Percentiles rank a stretch among this genome's conserved stretches.
Conservation (phyloP, 1,284 basidiomycete species). For the Crocinoboletus sp. region DNA sequence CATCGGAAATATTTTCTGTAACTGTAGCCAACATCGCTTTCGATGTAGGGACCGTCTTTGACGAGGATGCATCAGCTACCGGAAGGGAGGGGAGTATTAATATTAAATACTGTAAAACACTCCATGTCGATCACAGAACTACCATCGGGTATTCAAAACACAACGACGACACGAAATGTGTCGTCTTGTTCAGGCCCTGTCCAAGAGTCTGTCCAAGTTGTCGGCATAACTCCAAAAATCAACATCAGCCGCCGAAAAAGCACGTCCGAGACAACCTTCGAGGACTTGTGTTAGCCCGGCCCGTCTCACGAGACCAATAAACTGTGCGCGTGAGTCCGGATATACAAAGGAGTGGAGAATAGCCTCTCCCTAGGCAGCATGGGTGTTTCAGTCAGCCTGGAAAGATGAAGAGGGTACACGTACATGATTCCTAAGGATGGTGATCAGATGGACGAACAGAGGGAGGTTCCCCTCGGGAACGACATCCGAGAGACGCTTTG, state of each 20-base stretch:
- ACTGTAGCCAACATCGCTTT: not conserved
- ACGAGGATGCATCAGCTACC: not conserved
- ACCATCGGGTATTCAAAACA: too few relatives aligned
- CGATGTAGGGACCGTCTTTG: conserved; percentile 7
- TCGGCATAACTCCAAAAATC: conserved; percentile 53
- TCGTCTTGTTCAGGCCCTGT: conserved; percentile 1
- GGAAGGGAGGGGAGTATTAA: not conserved
- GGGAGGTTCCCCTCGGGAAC: conserved; percentile 24
- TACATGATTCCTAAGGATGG: conserved; percentile 57
- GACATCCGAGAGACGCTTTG: conserved; percentile 7
- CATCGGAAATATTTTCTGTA: conserved; percentile 3
- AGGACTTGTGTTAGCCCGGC: conserved; percentile 43
- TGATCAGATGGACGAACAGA: conserved; percentile 41
- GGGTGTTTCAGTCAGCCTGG: conserved; percentile 4
- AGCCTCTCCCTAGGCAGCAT: conserved; percentile 42
- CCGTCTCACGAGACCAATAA: conserved; percentile 47
- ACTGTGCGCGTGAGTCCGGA: conserved; percentile 64
- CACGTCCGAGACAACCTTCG: conserved; percentile 30
- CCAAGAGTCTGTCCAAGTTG: conserved; percentile 8
- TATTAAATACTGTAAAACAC: not conserved
- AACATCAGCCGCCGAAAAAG: conserved; percentile 34
- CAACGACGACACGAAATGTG: too few relatives aligned
- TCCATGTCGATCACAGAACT: conserved; percentile 17
- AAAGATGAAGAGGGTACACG: conserved; percentile 28
- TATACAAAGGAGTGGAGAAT: conserved; percentile 59